phyloP scores from a whole-genome alignment of 371 early-diverging fungal species.

The Mortierella sp. region DNA sequence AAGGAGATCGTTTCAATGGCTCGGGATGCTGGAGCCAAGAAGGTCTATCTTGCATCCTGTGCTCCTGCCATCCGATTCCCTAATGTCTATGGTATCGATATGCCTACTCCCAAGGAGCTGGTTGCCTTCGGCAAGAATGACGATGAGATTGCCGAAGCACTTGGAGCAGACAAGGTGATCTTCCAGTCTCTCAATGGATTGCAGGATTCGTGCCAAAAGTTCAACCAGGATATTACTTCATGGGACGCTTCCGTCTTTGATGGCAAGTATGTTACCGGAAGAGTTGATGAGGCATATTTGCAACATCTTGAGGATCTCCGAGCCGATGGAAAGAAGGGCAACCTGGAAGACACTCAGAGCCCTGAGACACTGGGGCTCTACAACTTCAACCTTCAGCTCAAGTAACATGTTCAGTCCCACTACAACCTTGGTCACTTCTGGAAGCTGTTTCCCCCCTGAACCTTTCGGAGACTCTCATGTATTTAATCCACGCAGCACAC shows the following conservation, averaged over 20 bases:
- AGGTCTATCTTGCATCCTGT: conserved; percentile 98
- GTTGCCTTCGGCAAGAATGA: conserved; percentile 86
- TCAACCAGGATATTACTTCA: conserved; percentile 78
- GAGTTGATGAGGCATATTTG: conserved; percentile 86
- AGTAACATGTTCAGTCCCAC: conserved; percentile 10
- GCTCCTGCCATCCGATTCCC: conserved; percentile 94
- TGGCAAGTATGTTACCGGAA: conserved; percentile 90
- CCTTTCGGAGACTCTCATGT: background rate
- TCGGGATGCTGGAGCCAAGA: conserved; percentile 96
- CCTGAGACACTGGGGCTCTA: conserved; percentile 74
- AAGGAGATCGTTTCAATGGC: conserved; percentile 98
- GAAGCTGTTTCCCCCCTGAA: background rate
- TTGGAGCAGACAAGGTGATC: conserved; percentile 95
- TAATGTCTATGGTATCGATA: conserved; percentile 99
- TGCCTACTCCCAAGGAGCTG: conserved; percentile 94
- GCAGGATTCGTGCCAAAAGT: conserved; percentile 79
- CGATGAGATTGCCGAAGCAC: conserved; percentile 83
- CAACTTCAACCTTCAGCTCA: conserved; percentile 58
- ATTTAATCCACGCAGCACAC: background rate
- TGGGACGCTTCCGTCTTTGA: conserved; percentile 98
- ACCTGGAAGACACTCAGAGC: conserved; percentile 57
- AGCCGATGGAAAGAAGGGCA: conserved; percentile 58
- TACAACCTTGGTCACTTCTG: background rate
- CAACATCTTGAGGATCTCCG: conserved; percentile 73
- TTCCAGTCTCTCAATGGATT: conserved; percentile 90